Conservation (phyloP, 2,329 filamentous ascomycete genomes). For the Alternaria conjuncta region DNA sequence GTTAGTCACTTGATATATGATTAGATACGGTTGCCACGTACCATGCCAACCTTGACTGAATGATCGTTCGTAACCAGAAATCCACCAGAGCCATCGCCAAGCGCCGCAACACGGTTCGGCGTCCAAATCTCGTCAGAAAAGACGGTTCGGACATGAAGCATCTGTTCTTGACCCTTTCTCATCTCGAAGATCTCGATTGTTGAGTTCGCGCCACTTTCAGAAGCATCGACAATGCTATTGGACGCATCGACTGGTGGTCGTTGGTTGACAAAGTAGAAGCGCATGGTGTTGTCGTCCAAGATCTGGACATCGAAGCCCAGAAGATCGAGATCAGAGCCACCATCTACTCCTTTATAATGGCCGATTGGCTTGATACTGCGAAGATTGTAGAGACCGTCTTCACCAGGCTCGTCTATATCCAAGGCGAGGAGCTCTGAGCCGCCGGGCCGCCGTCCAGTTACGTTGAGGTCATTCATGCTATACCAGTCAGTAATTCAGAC, state of each 20-base stretch:
- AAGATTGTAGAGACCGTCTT: constrained; percentile 33
- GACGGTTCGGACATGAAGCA: constrained; percentile 33
- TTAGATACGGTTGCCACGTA: neutral
- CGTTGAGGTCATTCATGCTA: constrained; percentile 28
- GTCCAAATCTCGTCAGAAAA: constrained; percentile 25
- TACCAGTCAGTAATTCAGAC: neutral
- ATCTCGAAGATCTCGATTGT: constrained; percentile 39
- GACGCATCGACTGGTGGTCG: constrained; percentile 33
- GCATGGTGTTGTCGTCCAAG: constrained; percentile 30
- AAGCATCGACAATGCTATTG: constrained; percentile 28
- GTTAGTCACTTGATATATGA: neutral
- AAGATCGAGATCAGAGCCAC: constrained; percentile 29
- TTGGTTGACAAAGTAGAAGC: constrained; percentile 39
- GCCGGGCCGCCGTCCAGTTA: constrained; percentile 27
- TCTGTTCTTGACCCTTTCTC: constrained; percentile 25
- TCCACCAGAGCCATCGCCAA: constrained; percentile 25
- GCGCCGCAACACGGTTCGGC: constrained; percentile 31
- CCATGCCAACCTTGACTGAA: constrained; percentile 31
- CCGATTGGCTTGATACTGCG: constrained; percentile 28
- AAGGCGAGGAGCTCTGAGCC: constrained; percentile 36
- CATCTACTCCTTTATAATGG: constrained; percentile 28
- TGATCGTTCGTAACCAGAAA: constrained; percentile 39
- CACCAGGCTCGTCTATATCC: constrained; percentile 34
- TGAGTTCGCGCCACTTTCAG: constrained; percentile 30
- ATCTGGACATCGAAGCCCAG: constrained; percentile 37